These are phyloP conservation scores for Hypoxylon cercidicola DNA, from an alignment of 495 filamentous ascomycete species.

Conservation along the genomic window DNA sequence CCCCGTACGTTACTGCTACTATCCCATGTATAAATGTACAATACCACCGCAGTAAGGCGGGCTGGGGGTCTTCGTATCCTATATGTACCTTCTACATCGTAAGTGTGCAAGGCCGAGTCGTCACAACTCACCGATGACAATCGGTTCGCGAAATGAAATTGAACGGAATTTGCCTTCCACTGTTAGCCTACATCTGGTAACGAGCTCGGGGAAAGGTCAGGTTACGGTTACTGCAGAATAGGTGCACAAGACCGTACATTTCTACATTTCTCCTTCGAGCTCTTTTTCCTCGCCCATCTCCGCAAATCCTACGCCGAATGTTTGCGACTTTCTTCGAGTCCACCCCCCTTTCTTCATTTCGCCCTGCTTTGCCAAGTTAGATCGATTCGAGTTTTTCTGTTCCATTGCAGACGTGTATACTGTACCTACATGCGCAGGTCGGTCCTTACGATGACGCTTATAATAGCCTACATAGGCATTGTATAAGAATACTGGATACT, in stretches of 20 bases:
- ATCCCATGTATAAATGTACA: conserved; percentile 31
- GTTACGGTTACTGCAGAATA: conserved; percentile 33
- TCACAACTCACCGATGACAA: conserved; percentile 43
- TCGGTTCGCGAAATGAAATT: conserved; percentile 37
- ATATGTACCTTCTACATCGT: conserved; percentile 12
- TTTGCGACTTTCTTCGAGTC: conserved; percentile 25
- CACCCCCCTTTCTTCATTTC: conserved; percentile 35
- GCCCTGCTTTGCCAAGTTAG: conserved; percentile 31
- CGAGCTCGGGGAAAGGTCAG: conserved; percentile 33
- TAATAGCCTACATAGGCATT: conserved; percentile 25
- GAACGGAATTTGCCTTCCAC: conserved; percentile 36
- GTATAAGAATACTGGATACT: conserved; percentile 14
- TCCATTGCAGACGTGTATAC: conserved; percentile 30
- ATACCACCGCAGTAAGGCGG: conserved; percentile 9
- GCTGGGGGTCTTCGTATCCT: conserved; percentile 15
- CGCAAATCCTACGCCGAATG: conserved; percentile 38
- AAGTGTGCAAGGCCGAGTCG: conserved; percentile 14
- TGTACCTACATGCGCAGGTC: conserved; percentile 9
- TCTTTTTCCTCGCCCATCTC: conserved; percentile 36
- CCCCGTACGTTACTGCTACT: conserved; percentile 32
- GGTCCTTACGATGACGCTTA: conserved; percentile 6
- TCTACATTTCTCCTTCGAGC: conserved; percentile 24
- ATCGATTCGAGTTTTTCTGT: conserved; percentile 27
- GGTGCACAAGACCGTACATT: conserved; percentile 11
- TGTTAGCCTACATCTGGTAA: conserved; percentile 34